Percentiles rank a stretch among this genome's conserved stretches.
phyloP scores from a whole-genome alignment of 1,284 basidiomycete species.

The Fomitopsis schrenkii region DNA sequence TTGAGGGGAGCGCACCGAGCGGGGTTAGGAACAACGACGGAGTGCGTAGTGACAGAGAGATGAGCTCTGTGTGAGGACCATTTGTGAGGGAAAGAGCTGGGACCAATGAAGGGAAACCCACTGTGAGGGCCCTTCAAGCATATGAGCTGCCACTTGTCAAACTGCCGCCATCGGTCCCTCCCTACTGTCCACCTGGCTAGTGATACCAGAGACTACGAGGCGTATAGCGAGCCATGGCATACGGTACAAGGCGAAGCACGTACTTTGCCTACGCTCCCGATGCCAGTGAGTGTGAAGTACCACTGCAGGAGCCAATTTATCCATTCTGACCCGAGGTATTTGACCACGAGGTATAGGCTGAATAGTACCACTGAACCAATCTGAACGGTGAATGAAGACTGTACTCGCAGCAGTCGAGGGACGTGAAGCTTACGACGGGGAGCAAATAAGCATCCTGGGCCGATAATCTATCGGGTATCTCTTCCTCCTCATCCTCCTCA shows the following conservation, averaged over 20 bases:
- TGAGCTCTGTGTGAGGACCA: slow-evolving; percentile 29
- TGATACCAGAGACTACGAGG: slow-evolving; percentile 43
- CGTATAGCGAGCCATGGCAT: slow-evolving; percentile 4
- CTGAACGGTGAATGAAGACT: slow-evolving; percentile 29
- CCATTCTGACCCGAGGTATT: slow-evolving; percentile 79
- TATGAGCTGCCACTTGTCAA: slow-evolving; percentile 42
- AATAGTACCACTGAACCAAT: slow-evolving; percentile 64
- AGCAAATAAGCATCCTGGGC: slow-evolving; percentile 73
- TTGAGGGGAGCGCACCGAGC: slow-evolving; percentile 62
- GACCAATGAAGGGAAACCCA: slow-evolving; percentile 21
- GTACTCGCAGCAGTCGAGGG: neutral
- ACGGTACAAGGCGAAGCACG: slow-evolving; percentile 12
- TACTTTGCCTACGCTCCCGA: slow-evolving; percentile 71
- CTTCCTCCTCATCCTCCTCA: slow-evolving; percentile 45
- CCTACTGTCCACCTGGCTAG: slow-evolving; percentile 46
- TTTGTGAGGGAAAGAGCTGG: slow-evolving; percentile 28
- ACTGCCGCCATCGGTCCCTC: slow-evolving; percentile 46
- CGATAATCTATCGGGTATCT: slow-evolving; percentile 53
- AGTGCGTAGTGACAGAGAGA: slow-evolving; percentile 53
- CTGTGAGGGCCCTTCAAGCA: slow-evolving; percentile 41
- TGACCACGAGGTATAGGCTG: slow-evolving; percentile 67
- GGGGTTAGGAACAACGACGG: slow-evolving; percentile 65
- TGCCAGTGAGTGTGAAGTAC: slow-evolving; percentile 69
- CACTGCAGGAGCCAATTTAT: slow-evolving; percentile 76
- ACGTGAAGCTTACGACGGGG: slow-evolving; percentile 56